phyloP scores from a whole-genome alignment of 345 rosid species.

The Reutealis trisperma region DNA sequence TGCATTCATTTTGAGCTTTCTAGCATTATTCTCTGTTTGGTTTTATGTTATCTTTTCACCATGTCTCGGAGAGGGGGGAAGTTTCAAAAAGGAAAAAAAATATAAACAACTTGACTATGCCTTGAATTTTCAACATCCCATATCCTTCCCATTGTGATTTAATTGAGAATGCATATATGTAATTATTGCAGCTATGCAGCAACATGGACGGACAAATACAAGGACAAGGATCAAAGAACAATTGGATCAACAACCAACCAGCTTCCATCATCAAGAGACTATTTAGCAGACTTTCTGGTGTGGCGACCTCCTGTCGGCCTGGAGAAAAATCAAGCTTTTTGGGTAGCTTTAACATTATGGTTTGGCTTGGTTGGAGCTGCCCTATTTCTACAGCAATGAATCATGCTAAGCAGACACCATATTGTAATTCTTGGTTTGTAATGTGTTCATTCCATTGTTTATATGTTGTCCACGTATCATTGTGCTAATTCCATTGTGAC shows the following conservation, averaged over 20 bases:
- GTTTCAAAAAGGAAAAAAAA: too few species aligned
- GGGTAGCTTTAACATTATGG: conserved; percentile 82
- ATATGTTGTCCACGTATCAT: conserved; percentile 10
- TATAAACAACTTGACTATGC: too few species aligned
- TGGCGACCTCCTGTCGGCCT: conserved; percentile 76
- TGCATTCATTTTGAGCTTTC: neutral
- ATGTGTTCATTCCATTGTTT: conserved; percentile 34
- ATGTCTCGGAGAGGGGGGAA: neutral
- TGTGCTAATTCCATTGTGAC: conserved; percentile 7
- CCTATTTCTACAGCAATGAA: conserved; percentile 64
- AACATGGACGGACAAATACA: conserved; percentile 80
- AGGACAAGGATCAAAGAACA: conserved; percentile 51
- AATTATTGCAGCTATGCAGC: conserved; percentile 70
- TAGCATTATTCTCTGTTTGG: neutral
- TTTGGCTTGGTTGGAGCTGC: conserved; percentile 89
- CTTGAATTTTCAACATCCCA: too few species aligned
- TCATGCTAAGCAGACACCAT: neutral
- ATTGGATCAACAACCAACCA: conserved; percentile 65
- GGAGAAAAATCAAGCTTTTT: conserved; percentile 67
- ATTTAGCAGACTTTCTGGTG: conserved; percentile 65
- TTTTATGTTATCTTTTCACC: neutral
- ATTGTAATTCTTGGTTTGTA: conserved; percentile 16
- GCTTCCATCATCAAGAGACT: conserved; percentile 64
- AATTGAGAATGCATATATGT: neutral
- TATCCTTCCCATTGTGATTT: too few species aligned